Percentiles rank a stretch among this genome's conserved stretches.
These are phyloP conservation scores for Articulospora tetracladia DNA, from an alignment of 495 filamentous ascomycete genomes.

Conservation along the genomic window DNA sequence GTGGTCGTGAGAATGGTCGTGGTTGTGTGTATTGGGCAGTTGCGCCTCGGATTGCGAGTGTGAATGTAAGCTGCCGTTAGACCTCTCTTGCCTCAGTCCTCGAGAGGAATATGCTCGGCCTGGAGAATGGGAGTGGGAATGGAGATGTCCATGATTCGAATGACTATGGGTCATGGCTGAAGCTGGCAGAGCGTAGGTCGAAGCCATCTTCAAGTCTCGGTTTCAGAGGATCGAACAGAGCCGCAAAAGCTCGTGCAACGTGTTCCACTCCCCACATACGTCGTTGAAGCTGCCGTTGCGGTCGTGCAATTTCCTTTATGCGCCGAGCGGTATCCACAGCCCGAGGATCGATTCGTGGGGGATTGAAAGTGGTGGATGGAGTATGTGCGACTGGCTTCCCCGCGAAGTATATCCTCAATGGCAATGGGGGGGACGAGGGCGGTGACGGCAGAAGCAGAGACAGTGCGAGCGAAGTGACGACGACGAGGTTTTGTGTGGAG, in stretches of 20 bases:
- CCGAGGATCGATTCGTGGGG: neutral
- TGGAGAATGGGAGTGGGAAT: constrained; percentile 35
- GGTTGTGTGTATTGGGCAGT: neutral
- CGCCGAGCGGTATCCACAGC: neutral
- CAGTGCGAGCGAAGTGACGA: neutral
- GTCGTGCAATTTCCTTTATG: constrained; percentile 3
- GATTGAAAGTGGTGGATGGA: neutral
- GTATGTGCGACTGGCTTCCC: neutral
- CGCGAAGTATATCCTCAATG: neutral
- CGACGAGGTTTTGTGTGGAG: neutral
- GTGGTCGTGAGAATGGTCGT: constrained; percentile 33
- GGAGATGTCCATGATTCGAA: constrained; percentile 31
- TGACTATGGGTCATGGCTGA: constrained; percentile 41
- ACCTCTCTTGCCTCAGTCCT: constrained; percentile 20
- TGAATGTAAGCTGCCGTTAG: constrained; percentile 26
- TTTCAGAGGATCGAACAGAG: constrained; percentile 9
- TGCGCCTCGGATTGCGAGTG: neutral
- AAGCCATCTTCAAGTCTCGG: constrained; percentile 33
- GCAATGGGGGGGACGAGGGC: neutral
- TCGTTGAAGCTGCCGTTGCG: neutral
- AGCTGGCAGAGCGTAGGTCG: constrained; percentile 47
- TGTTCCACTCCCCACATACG: constrained; percentile 17
- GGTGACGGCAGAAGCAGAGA: neutral
- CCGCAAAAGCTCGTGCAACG: constrained; percentile 11
- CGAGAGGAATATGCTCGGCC: constrained; percentile 17